Conservation (phyloP, 768 basidiomycete species). For the Amanita pallidorosea region DNA sequence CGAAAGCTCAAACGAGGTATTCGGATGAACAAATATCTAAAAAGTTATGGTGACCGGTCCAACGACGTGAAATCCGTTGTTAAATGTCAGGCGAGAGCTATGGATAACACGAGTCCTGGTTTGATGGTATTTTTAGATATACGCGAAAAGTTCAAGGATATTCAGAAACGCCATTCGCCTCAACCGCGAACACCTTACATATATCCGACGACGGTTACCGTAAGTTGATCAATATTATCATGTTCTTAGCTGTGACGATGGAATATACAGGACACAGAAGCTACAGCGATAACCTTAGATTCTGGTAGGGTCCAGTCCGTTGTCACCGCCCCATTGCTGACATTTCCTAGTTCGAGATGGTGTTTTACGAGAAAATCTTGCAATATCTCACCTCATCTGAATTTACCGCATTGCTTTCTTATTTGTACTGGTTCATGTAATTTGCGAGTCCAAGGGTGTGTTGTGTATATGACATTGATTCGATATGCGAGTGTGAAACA, state of each 20-base stretch:
- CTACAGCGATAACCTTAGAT: conserved; percentile 48
- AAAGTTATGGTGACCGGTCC: conserved; percentile 56
- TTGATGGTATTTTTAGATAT: conserved; percentile 32
- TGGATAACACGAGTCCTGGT: background rate
- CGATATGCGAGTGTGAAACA: background rate
- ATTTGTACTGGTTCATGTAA: conserved; percentile 2
- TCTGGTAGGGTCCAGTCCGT: conserved; percentile 26
- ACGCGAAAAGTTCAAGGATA: conserved; percentile 59
- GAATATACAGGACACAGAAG: conserved; percentile 42
- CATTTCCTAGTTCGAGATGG: conserved; percentile 43
- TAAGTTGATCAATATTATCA: conserved; percentile 18
- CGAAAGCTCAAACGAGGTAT: conserved; percentile 54
- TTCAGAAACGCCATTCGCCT: conserved; percentile 46
- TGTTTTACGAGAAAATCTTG: conserved; percentile 47
- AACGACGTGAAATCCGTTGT: conserved; percentile 57
- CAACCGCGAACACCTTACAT: conserved; percentile 47
- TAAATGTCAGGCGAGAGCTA: conserved; percentile 34
- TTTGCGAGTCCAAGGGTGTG: background rate
- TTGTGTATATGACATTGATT: background rate
- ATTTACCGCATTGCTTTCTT: background rate
- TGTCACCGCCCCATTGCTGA: background rate
- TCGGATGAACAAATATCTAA: conserved; percentile 44
- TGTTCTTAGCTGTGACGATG: background rate
- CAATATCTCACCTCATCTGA: conserved; percentile 41
- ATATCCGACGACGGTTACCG: conserved; percentile 61